Conservation (phyloP, 2,329 filamentous ascomycete genomes). For the Verticillium nonalfalfae region DNA sequence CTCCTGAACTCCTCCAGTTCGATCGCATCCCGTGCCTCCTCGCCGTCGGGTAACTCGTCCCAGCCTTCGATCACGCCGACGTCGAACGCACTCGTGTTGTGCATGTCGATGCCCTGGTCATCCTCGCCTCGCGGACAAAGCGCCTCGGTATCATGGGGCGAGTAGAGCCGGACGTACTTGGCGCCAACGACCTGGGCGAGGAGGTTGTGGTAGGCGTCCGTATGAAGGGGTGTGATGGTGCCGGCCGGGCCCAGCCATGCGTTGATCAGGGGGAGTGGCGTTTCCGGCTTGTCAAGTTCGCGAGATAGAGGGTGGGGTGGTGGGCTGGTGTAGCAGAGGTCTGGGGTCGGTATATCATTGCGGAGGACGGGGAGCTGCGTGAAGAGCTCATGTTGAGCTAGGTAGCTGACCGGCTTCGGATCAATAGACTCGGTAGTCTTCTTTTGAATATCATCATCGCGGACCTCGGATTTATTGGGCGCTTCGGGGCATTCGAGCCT, state of each 20-base stretch:
- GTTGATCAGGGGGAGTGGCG: constrained; percentile 46
- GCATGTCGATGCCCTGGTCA: constrained; percentile 79
- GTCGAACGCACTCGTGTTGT: constrained; percentile 79
- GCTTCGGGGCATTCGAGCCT: constrained; percentile 42
- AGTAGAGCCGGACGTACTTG: constrained; percentile 89
- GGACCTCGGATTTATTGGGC: not conserved
- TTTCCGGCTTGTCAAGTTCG: constrained; percentile 5
- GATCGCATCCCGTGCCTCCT: constrained; percentile 21
- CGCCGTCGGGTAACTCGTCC: constrained; percentile 32
- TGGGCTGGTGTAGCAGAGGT: constrained; percentile 73
- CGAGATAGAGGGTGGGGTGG: constrained; percentile 43
- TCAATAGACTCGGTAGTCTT: not conserved
- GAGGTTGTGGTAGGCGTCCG: constrained; percentile 90
- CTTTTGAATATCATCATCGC: not conserved
- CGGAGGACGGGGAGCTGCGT: constrained; percentile 71
- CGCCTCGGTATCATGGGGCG: constrained; percentile 51
- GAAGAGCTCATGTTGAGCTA: constrained; percentile 88
- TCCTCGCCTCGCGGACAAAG: constrained; percentile 58
- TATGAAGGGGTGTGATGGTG: constrained; percentile 90
- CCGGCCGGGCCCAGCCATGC: constrained; percentile 87
- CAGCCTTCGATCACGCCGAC: constrained; percentile 62
- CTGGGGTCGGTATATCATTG: constrained; percentile 71
- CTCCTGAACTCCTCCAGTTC: constrained; percentile 43
- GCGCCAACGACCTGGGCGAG: constrained; percentile 81
- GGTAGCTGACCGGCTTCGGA: constrained; percentile 57